Evolutionary conservation across 768 basidiomycete species (phyloP), one percentile per base, ranked within the genome.

Genomic region (Hydnum rufescens): DNA sequence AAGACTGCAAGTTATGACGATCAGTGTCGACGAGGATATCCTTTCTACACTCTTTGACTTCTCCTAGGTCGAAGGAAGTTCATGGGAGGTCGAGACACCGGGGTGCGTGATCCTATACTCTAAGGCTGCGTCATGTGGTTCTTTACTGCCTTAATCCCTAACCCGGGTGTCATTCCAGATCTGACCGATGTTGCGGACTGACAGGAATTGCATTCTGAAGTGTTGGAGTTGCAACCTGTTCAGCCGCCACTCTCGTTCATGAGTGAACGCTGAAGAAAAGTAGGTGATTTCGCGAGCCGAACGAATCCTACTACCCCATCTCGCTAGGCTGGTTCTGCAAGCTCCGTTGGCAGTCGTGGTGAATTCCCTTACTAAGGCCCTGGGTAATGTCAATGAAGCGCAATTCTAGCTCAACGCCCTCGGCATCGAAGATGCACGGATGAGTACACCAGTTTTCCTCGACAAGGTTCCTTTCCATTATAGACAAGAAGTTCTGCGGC

Each of bases 351-450:
- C 90, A 49, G 84, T 95, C n/a, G n/a, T n/a, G n/a, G n/a, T n/a
- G n/a, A n/a, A n/a, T n/a, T n/a, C n/a, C n/a, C n/a, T n/a, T n/a
- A 90, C 90, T 0, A 96, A 97, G 90, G 81, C 92, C 0, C 71
- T 97, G 25, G 95, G 95, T 4, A 99, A 97, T 60, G 75, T 97
- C 66, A 95, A 97, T 58, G 88, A 90, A 60, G 92, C 95, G 0
- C 85, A 86, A 18, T 73, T 99, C 43, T 85, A 86, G 58, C 74
- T 97, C 70, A 96, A 95, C 62, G 87, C 90, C 0, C 74, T 99
- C 34, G 82, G 79, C 26, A 82, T 99, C 64, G 87, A 89, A 63
- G 93, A 99, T 61, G 86, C n/a, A n/a, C n/a, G n/a, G n/a, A n/a
- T n/a, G n/a, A n/a, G n/a, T n/a, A n/a, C n/a, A n/a, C n/a, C n/a